Base-by-base conservation (phyloP, 176 grass and related monocot genomes). In the Eleusine indica region DNA sequence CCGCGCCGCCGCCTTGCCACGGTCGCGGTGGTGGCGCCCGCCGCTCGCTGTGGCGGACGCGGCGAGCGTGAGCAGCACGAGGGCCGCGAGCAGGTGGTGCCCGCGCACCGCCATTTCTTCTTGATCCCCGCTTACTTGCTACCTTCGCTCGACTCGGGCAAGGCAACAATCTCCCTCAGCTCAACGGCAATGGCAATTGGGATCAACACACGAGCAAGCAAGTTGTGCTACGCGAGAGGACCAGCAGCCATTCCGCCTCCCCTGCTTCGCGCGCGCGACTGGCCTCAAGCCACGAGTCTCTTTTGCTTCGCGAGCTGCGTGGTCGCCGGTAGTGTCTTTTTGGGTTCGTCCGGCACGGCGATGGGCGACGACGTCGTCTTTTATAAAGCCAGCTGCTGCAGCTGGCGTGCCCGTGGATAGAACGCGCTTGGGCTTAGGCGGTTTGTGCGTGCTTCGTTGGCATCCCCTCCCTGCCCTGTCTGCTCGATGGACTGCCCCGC, bases 401-500 rank as follows among this genome's bases (percentile, higher is more conserved):
- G 63, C 78, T 61, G 61, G 29, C 67, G 62, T n/a, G 52, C 41
- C 42, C 71, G n/a, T 82, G 74, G 86, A 89, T 37, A 85, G 29
- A 82, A 89, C 88, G 79, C 88, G 88, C 61, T 61, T 69, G 10
- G 68, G 21, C 47, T 18, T 65, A 65, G 77, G 48, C 17, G 74
- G 41, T 29, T 46, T 74, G 62, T 86, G 83, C 84, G 68, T 43
- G 84, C 74, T 78, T 38, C 84, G 84, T 86, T 90, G 83, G 79
- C 79, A 7, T 35, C 32, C 32, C 32, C 32, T 35, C 32, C 32
- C 22, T 21, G 21, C n/a, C 25, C n/a, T 28, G 21, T 47, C 44
- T 47, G 44, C 44, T 47, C 44, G 44, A 47, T 47, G 1, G 44
- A 25, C 25, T 25, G 25, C 25, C 44, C 44, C 18, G 48, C 12